Evolutionary conservation across 257 asterid species (phyloP), one percentile per base, ranked within the genome.

Genomic region (Hygrophila difformis): DNA sequence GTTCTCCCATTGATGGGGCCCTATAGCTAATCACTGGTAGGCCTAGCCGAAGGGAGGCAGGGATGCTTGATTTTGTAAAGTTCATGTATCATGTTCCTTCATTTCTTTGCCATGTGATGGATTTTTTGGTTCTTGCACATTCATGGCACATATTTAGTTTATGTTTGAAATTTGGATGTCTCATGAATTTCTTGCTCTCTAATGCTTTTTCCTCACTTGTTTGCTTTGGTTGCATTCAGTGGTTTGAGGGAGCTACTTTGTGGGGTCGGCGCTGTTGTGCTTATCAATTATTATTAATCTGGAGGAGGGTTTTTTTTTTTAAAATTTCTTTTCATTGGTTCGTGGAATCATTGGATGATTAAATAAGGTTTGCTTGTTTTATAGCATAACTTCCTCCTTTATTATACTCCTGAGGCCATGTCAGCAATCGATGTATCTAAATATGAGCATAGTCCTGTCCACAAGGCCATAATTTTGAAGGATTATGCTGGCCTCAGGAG

Each of bases 401-500:
- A 4, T 2, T 31, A 31, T 4, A 31, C 37, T 31, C 37, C 37
- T 31, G 37, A 56, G 65, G 51, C n/a, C 68, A 88, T 84, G 97
- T 79, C 84, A 35, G 63, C 70, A 43, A 44, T 68, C 51, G 98
- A 91, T 76, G 66, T 73, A 47, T 77, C 82, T 3, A 82, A 76
- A 62, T 82, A 82, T 44, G 81, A 67, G 22, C 96, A 82, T 54
- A 82, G 97, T 53, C 93, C 95, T 55, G 83, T 80, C 49, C 99
- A 86, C 26, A 83, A 70, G 59, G 94, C 94, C 57, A 53, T 91
- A 57, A 65, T 84, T 53, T 66, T 76, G 81, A 86, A 76, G 70
- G 97, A 91, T 53, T 78, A 91, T 61, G 71, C 79, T 23, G 64
- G 71, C 44, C 80, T 91, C 42, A 78, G 78, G 68, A 80, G 58